A percentile compares a stretch with the other conserved stretches of the same genome.
phyloP scores from a whole-genome alignment of 2,329 filamentous ascomycete genomes.

The Colletotrichum sp. region DNA sequence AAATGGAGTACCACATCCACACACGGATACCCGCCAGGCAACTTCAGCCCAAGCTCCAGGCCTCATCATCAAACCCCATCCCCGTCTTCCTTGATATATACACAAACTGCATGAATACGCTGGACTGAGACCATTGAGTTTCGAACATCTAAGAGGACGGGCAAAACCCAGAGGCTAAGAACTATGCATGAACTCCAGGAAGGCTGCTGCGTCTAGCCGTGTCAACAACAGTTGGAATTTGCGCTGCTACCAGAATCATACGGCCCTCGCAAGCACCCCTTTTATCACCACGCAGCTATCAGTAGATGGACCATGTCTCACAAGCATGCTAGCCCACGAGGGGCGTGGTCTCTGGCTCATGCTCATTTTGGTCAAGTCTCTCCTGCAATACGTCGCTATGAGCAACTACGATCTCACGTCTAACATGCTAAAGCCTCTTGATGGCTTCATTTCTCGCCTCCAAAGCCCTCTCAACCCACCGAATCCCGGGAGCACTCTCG shows the following conservation, averaged over 20 bases:
- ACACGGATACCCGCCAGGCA: background rate
- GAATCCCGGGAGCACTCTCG: conserved; percentile 23
- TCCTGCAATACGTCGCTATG: background rate
- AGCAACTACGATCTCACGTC: background rate
- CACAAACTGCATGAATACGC: rapidly evolving
- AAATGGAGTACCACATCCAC: background rate
- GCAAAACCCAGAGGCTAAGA: rapidly evolving
- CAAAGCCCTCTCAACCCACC: conserved; percentile 25
- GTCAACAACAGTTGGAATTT: background rate
- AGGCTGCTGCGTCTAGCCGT: background rate
- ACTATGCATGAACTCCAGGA: background rate
- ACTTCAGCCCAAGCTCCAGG: background rate
- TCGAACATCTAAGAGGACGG: background rate
- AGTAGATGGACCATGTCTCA: background rate
- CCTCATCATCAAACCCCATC: rapidly evolving
- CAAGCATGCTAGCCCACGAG: background rate
- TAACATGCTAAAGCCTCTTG: background rate
- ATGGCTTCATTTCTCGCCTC: conserved; percentile 25
- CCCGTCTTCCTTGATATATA: background rate
- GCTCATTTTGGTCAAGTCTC: background rate
- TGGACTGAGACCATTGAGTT: rapidly evolving
- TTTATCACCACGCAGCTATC: background rate
- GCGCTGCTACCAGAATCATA: background rate
- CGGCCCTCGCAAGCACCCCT: background rate
- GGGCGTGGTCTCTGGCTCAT: background rate